Conservation (phyloP, 371 early-diverging fungal species). For the Apophysomyces elegans region DNA sequence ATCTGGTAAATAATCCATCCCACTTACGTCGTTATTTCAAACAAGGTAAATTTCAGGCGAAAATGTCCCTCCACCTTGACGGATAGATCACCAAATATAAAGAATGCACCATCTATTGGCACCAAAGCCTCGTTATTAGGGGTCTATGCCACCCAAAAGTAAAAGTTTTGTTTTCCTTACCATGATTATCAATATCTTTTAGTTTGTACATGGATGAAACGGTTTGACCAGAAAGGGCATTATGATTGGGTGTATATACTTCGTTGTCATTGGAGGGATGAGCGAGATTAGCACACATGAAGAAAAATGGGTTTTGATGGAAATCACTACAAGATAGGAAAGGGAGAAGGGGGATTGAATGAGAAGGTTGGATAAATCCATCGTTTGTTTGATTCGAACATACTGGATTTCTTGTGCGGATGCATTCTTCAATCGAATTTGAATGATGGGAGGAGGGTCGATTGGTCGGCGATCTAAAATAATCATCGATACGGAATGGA, state of each 20-base stretch:
- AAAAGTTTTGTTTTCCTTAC: constrained; percentile 17
- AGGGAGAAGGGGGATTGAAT: neutral
- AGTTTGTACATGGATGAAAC: constrained; percentile 52
- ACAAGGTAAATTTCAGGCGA: constrained; percentile 87
- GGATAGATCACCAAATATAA: constrained; percentile 94
- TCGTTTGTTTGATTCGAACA: neutral
- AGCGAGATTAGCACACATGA: constrained; percentile 52
- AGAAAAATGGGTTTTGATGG: constrained; percentile 55
- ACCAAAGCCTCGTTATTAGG: too few relatives aligned
- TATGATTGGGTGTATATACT: constrained; percentile 41
- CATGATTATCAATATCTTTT: constrained; percentile 48
- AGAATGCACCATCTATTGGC: constrained; percentile 82
- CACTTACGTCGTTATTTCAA: constrained; percentile 76
- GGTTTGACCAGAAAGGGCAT: constrained; percentile 50
- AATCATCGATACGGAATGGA: neutral
- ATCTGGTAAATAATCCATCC: neutral
- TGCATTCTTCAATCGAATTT: constrained; percentile 21
- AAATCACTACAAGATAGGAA: constrained; percentile 52
- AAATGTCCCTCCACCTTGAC: constrained; percentile 89
- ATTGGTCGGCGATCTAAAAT: constrained; percentile 25
- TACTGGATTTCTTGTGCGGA: constrained; percentile 21
- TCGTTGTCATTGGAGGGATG: constrained; percentile 43
- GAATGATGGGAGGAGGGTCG: constrained; percentile 33
- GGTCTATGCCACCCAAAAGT: too few relatives aligned
- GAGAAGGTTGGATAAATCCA: neutral